Percentiles rank a stretch among this genome's conserved stretches.
These are phyloP conservation scores for Chamaecyparis obtusa DNA, from an alignment of 75 land plant genomes.

Conservation along the genomic window DNA sequence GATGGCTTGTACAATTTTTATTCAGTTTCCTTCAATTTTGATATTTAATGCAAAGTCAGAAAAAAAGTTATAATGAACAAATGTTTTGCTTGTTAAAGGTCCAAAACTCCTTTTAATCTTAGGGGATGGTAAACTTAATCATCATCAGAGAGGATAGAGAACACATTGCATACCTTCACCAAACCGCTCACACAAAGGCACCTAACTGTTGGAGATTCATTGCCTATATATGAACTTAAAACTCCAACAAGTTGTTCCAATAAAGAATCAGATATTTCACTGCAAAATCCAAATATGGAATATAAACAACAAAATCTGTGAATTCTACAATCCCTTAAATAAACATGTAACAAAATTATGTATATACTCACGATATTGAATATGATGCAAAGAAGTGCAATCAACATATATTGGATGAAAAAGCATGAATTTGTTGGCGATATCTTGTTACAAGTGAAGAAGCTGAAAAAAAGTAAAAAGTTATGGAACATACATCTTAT, in stretches of 20 bases:
- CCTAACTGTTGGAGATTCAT: slow-evolving; percentile 86
- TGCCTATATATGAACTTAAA: slow-evolving; percentile 81
- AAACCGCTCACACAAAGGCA: slow-evolving; percentile 87
- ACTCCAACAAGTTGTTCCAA: slow-evolving; percentile 78
- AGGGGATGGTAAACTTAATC: background rate
- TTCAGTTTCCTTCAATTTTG: background rate
- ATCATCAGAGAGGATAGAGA: background rate
- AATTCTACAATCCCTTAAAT: background rate
- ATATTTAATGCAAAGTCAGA: background rate
- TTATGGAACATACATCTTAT: background rate
- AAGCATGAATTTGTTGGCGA: background rate
- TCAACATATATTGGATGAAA: background rate
- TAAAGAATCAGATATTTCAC: slow-evolving; percentile 51
- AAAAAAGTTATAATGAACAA: background rate
- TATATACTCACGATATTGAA: background rate
- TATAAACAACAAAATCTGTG: background rate
- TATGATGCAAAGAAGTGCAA: background rate
- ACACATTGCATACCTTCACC: slow-evolving; percentile 57
- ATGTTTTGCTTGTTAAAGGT: background rate
- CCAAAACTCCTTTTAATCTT: background rate
- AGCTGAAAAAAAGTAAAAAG: background rate
- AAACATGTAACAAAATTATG: background rate
- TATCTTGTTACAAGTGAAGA: background rate
- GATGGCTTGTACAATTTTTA: background rate
- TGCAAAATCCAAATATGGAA: slow-evolving; percentile 28